A percentile compares a stretch with the other conserved stretches of the same genome.
phyloP scores from a whole-genome alignment of 2,329 filamentous ascomycete species.

The Ceratocystiopsis minuta region DNA sequence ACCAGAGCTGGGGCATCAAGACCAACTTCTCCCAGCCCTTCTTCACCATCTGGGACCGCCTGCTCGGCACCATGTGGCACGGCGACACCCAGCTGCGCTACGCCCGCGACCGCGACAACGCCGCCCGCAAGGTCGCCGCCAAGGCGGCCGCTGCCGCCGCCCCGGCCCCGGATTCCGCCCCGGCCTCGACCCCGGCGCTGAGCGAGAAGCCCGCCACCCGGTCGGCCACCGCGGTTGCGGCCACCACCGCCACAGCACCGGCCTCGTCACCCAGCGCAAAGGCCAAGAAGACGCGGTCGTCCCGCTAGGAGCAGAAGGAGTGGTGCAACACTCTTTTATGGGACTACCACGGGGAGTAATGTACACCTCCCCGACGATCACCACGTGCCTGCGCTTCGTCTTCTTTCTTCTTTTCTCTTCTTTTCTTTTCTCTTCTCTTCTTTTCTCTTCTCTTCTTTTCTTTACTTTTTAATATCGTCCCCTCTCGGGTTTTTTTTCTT shows the following conservation, averaged over 20 bases:
- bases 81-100: constrained; percentile 35
- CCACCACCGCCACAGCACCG: not conserved
- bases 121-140: constrained; percentile 18
- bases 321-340: not conserved
- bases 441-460: not conserved
- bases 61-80: constrained; percentile 68
- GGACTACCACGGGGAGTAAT: too few species aligned
- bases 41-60: constrained; percentile 86
- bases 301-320: not conserved
- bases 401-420: not conserved
- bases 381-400: not conserved
- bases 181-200: not conserved
- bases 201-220: not conserved
- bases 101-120: constrained; percentile 22
- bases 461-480: not conserved
- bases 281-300: not conserved
- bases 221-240: not conserved
- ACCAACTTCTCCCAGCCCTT: constrained; percentile 81
- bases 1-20: constrained; percentile 99
- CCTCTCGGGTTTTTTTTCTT: not conserved
- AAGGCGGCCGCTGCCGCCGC: not conserved
- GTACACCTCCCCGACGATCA: too few species aligned
- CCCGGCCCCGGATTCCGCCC: not conserved
- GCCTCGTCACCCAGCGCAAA: constrained; percentile 1
- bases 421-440: not conserved